These are phyloP conservation scores for Talaromyces sp. DNA, from an alignment of 2,329 filamentous ascomycete species.

Conservation along the genomic window DNA sequence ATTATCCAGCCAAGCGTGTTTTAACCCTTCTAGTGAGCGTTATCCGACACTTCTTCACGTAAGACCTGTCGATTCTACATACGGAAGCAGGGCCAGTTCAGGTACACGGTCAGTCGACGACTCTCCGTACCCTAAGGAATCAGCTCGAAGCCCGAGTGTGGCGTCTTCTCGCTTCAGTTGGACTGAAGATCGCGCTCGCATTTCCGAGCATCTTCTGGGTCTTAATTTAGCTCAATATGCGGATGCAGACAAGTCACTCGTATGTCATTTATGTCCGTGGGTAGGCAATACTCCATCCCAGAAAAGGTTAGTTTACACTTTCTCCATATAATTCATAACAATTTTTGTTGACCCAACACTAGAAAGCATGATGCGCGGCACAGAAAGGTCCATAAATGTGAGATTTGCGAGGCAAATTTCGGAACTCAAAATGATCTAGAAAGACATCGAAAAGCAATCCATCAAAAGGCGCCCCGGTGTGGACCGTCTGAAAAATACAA, in stretches of 20 bases:
- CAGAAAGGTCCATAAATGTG: conserved; percentile 61
- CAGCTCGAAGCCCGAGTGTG: neutral
- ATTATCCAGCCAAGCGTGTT: neutral
- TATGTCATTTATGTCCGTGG: conserved; percentile 49
- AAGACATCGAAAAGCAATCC: conserved; percentile 71
- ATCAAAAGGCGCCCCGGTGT: conserved; percentile 46
- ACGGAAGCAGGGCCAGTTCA: neutral
- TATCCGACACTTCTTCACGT: neutral
- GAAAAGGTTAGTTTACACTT: conserved; percentile 25
- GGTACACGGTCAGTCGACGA: neutral
- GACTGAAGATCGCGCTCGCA: neutral
- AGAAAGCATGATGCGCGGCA: conserved; percentile 75
- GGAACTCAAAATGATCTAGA: conserved; percentile 75
- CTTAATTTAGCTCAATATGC: neutral
- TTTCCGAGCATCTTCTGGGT: neutral
- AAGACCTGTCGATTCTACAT: neutral
- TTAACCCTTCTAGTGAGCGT: neutral
- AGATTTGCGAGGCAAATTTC: conserved; percentile 64
- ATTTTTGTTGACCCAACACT: neutral
- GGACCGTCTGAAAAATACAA: conserved; percentile 51
- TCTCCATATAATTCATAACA: neutral
- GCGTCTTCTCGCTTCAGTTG: neutral
- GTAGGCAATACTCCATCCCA: conserved; percentile 37
- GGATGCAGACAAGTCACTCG: neutral
- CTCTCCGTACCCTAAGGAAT: neutral